Evolutionary conservation across 1,139 yeast species (phyloP).

Genomic region (Groenewaldozyma sp.): DNA sequence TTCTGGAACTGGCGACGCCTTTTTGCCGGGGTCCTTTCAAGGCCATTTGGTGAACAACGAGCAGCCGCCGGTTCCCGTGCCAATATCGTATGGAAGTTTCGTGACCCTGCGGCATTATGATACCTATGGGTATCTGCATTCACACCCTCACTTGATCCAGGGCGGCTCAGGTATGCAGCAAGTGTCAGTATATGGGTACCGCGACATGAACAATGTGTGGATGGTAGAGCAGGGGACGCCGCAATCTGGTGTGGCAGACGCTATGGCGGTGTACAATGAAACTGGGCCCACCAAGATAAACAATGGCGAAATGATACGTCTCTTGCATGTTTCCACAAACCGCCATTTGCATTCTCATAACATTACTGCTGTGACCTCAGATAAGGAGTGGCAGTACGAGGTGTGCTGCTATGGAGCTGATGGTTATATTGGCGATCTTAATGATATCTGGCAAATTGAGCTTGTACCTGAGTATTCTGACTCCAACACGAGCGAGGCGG

Average conservation of each 20-base stretch:
- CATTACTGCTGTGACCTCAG: constrained; percentile 65
- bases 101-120: constrained; percentile 58
- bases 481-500: constrained; percentile 32
- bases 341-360: constrained; percentile 47
- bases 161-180: constrained; percentile 51
- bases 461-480: constrained; percentile 15
- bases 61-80: constrained; percentile 35
- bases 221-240: constrained; percentile 37
- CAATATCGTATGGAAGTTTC: constrained; percentile 55
- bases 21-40: constrained; percentile 50
- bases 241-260: constrained; percentile 5
- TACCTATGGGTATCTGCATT: constrained; percentile 58
- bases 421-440: constrained; percentile 25
- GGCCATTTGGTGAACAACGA: constrained; percentile 39
- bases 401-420: constrained; percentile 56
- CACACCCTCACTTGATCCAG: constrained; percentile 47
- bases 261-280: constrained; percentile 6
- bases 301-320: constrained; percentile 44
- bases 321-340: constrained; percentile 56
- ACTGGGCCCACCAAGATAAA: constrained; percentile 32
- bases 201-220: constrained; percentile 58
- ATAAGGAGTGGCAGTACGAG: constrained; percentile 70
- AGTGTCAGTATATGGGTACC: constrained; percentile 50
- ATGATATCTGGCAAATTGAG: constrained; percentile 25
- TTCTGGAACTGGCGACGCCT: constrained; percentile 44